Conservation (phyloP, 2,329 filamentous ascomycete species). For the Calonectria ilicicola region DNA sequence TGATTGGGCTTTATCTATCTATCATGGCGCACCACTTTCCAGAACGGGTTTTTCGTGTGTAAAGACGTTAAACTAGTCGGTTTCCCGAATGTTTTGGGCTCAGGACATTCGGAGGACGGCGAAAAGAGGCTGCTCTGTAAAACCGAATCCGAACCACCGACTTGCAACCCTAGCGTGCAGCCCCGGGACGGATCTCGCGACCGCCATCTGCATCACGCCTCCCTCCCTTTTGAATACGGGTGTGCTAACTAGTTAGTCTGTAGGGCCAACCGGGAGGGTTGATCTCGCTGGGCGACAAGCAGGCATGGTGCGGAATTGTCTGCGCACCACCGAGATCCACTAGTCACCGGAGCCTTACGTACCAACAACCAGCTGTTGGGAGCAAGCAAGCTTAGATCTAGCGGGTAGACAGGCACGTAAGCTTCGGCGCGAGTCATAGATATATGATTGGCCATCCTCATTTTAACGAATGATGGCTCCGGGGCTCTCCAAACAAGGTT, state of each 20-base stretch:
- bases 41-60: neutral
- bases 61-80: neutral
- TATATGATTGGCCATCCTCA: neutral
- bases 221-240: neutral
- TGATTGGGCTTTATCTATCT: neutral
- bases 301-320: neutral
- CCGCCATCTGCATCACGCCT: neutral
- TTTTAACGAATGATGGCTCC: neutral
- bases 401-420: neutral
- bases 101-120: neutral
- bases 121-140: neutral
- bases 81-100: neutral
- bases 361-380: neutral
- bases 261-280: too few species aligned
- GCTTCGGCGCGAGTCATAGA: neutral
- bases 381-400: neutral
- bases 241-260: too few species aligned
- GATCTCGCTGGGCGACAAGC: neutral
- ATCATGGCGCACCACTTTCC: neutral
- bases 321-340: too few species aligned
- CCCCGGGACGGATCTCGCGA: neutral
- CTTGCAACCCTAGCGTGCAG: neutral
- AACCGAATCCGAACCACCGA: neutral
- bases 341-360: too few species aligned
- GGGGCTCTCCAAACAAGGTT: neutral